Evolutionary conservation across 139 green algal genomes (phyloP), one percentile per base, ranked within the genome.

Genomic region (Ulvella scutata): DNA sequence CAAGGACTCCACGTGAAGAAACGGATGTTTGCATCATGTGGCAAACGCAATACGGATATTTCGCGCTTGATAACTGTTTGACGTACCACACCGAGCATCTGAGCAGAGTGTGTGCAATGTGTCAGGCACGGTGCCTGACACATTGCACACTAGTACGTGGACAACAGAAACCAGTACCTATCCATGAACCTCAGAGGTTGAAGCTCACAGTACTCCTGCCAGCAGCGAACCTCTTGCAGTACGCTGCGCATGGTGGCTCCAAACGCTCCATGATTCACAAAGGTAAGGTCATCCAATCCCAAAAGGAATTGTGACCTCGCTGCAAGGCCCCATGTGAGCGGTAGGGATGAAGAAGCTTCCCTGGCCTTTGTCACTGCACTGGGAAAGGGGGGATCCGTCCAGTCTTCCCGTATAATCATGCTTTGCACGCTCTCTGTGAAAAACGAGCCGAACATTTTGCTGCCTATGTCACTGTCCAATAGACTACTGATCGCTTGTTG

Each of bases 251-350:
- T 83, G 1, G 83, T 83, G 2, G 35, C 84, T 0, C 87, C 87
- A 76, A 92, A 92, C 1, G 87, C 87, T 0, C 87, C 87, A 72
- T 90, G 85, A 43, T 90, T 92, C 3, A 92, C 29, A 28, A 90
- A 89, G 0, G 80, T 88, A 78, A 77, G 80, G 61, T 38, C 35
- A 21, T 79, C 34, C 35, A 90, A 90, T 44, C 90, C 83, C 2
- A 90, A 84, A n/a, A 87, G 43, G 43, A 91, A 91, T 0, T 85
- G 77, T 9, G 72, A 28, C 4, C 82, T 60, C 3, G 44, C 78
- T 3, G 74, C 37, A 36, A 76, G 38, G 10, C 84, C 84, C 37
- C 87, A 79, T 1, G 39, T 2, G 43, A n/a, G 76, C 20, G 35
- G 37, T 31, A 38, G 26, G 17, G 23, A 37, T 0, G 23, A 4